Conservation (phyloP, 305 asterid genomes). For the Solanum hybrid region DNA sequence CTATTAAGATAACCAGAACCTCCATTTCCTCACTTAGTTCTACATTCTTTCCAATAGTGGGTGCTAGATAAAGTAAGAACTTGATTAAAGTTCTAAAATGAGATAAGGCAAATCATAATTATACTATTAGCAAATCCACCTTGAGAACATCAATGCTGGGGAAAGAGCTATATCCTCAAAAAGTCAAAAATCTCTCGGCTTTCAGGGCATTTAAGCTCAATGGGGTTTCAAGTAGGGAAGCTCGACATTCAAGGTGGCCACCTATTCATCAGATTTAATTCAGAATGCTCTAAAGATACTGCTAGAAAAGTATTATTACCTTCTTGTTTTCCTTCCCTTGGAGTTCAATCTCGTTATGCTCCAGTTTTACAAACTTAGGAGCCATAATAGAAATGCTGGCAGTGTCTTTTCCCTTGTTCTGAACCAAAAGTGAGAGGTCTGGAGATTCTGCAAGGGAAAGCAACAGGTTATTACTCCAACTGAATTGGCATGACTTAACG, state of each 20-base stretch:
- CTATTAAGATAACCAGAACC: not conserved
- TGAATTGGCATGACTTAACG: not conserved
- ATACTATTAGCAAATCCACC: not conserved
- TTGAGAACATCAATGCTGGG: not conserved
- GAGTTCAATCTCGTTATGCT: conserved; percentile 42
- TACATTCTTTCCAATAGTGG: not conserved
- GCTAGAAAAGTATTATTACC: conserved; percentile 26
- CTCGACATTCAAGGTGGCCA: not conserved
- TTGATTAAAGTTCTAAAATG: not conserved
- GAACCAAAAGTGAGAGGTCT: conserved; percentile 67
- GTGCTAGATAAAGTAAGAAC: not conserved
- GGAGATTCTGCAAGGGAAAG: conserved; percentile 59
- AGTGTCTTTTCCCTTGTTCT: conserved; percentile 56
- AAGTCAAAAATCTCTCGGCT: not conserved
- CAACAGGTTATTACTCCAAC: not conserved
- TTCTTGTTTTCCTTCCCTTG: conserved; percentile 49
- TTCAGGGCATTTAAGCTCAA: not conserved
- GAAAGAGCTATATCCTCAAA: not conserved
- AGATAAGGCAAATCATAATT: not conserved
- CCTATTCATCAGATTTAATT: not conserved
- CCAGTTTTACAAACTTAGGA: conserved; percentile 54
- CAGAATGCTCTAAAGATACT: not conserved
- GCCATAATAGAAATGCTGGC: conserved; percentile 44
- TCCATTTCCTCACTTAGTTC: not conserved
- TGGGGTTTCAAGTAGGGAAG: not conserved